Base-by-base conservation (phyloP, 1,284 basidiomycete species). In the Cutaneotrichosporon sp. region DNA sequence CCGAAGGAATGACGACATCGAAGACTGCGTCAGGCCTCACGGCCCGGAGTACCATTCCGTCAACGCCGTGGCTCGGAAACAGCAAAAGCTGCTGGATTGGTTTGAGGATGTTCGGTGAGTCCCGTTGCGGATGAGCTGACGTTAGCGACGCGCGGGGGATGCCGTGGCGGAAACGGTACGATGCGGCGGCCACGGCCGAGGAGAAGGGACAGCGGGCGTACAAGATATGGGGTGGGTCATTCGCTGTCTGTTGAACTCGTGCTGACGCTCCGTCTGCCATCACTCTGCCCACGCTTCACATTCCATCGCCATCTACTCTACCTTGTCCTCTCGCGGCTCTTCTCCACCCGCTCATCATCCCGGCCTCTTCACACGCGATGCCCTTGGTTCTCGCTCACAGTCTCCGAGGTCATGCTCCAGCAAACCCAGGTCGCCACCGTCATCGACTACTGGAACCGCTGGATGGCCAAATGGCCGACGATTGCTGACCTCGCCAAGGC, bases 371-470 rank as follows among this genome's bases (percentile, higher is more conserved):
- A 11, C 51, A 40, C 31, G 40, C 51, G 18, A 31, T 18, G 14
- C 16, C 18, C 42, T 30, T 14, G n/a, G 8, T 30, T 55, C 30
- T 5, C 30, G 22, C 11, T 14, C 50, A 9, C 56, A 63, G 79
- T 97, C 52, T 91, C 90, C 13, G 93, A 97, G 79, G 90, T 97
- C 68, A 98, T 98, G 96, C 85, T 97, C 7, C 96, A 99, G 77
- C 96, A 99, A 79, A 98, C 96, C 0, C 93, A 94, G 62, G 82
- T 84, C 30, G 85, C 83, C 4, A 96, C 93, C 0, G 93, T 95
- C 14, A 92, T 94, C 68, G 90, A 89, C 0, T 97, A 94, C 78
- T 96, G 91, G 80, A 88, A 87, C 56, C 84, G 84, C 47, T 95
- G 92, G 92, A 90, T 94, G 84, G 82, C 83, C 69, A 88, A 84